These are phyloP conservation scores for Fusarium redolens DNA, from an alignment of 2,329 filamentous ascomycete genomes.

Conservation along the genomic window DNA sequence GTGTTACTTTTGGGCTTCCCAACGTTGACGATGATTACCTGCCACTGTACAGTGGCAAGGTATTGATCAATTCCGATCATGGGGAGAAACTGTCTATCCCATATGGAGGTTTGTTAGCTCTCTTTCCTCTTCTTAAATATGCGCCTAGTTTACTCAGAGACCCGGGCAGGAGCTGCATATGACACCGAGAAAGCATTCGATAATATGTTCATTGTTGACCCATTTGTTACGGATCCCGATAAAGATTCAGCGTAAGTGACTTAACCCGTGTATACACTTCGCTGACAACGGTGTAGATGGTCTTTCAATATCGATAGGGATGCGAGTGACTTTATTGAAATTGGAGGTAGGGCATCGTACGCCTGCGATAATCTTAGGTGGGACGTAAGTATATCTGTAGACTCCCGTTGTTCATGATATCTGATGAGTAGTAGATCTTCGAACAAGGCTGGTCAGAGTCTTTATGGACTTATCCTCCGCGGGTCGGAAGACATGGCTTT, in stretches of 20 bases:
- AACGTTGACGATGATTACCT: conserved; percentile 50
- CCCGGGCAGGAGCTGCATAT: conserved; percentile 49
- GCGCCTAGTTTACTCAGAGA: neutral
- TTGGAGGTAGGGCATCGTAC: conserved; percentile 47
- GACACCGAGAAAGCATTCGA: conserved; percentile 54
- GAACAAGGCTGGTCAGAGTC: conserved; percentile 52
- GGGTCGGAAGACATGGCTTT: conserved; percentile 52
- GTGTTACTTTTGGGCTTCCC: conserved; percentile 47
- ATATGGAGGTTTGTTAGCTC: conserved; percentile 50
- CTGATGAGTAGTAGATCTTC: conserved; percentile 50
- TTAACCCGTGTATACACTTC: neutral
- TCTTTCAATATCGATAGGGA: conserved; percentile 47
- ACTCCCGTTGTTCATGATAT: neutral
- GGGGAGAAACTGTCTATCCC: conserved; percentile 56
- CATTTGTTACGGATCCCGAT: conserved; percentile 41
- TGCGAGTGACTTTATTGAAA: conserved; percentile 47
- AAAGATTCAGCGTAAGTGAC: conserved; percentile 41
- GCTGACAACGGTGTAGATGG: conserved; percentile 44
- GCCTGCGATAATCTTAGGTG: conserved; percentile 51
- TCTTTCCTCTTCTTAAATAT: too few species aligned
- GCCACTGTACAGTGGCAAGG: conserved; percentile 59
- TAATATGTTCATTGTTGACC: conserved; percentile 50
- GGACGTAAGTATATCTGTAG: conserved; percentile 47
- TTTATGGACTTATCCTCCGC: conserved; percentile 57
- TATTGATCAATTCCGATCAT: conserved; percentile 54